Percentiles rank a stretch among this genome's conserved stretches.
phyloP scores from a whole-genome alignment of 1,284 basidiomycete species.

The Grifola frondosa region DNA sequence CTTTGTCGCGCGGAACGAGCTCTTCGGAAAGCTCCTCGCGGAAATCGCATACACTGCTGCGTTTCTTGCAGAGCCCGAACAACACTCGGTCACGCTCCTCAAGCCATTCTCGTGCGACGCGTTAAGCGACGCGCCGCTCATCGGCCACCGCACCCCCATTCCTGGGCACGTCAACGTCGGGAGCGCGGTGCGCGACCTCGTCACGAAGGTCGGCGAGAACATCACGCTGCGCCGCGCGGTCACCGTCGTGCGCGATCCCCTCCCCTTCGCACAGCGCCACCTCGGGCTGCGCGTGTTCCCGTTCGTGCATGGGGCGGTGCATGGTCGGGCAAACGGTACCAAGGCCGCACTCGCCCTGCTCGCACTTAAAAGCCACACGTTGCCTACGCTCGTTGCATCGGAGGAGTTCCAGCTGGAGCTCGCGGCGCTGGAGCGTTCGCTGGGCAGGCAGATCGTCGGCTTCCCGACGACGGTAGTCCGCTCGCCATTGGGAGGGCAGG shows the following conservation, averaged over 20 bases:
- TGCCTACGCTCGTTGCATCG: constrained; percentile 43
- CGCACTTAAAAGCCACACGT: constrained; percentile 48
- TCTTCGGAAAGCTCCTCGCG: constrained; percentile 77
- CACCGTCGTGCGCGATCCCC: constrained; percentile 63
- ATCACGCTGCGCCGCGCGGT: constrained; percentile 77
- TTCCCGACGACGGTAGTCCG: constrained; percentile 73
- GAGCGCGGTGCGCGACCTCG: constrained; percentile 74
- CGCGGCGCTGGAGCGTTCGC: constrained; percentile 66
- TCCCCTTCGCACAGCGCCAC: constrained; percentile 38
- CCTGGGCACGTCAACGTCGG: constrained; percentile 52
- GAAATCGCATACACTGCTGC: constrained; percentile 89
- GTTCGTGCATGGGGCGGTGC: constrained; percentile 76
- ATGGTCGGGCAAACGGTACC: constrained; percentile 33
- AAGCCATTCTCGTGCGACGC: constrained; percentile 47
- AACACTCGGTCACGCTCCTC: constrained; percentile 41
- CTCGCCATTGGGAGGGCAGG: constrained; percentile 36
- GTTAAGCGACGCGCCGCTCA: constrained; percentile 67
- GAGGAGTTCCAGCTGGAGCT: constrained; percentile 52
- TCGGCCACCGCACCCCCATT: constrained; percentile 46
- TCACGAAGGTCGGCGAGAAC: constrained; percentile 90
- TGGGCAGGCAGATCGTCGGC: constrained; percentile 86
- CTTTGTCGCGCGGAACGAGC: constrained; percentile 87
- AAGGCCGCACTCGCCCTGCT: constrained; percentile 75
- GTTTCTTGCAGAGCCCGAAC: constrained; percentile 62
- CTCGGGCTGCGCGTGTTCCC: constrained; percentile 68